phyloP scores from a whole-genome alignment of 805 yeast species.

The Spathaspora boniae region DNA sequence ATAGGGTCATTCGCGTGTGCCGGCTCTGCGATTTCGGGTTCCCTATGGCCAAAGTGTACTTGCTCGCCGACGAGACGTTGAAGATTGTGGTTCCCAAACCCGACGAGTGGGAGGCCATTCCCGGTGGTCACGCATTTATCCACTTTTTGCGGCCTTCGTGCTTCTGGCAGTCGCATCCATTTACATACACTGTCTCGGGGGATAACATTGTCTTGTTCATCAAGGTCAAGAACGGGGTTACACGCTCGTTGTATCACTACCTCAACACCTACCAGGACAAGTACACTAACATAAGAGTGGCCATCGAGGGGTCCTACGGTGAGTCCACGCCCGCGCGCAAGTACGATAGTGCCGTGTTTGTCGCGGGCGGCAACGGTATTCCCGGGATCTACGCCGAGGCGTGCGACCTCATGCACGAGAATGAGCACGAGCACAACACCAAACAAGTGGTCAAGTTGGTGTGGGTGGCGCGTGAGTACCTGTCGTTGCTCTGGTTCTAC shows the following conservation, averaged over 20 bases:
- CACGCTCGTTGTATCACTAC: slow-evolving; percentile 18
- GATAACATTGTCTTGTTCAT: slow-evolving; percentile 24
- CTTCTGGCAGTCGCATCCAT: slow-evolving; percentile 70
- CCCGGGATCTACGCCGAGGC: slow-evolving; percentile 41
- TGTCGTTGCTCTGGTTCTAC: slow-evolving; percentile 46
- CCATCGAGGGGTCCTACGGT: slow-evolving; percentile 39
- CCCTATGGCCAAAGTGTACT: slow-evolving; percentile 44
- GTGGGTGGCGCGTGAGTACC: slow-evolving; percentile 61
- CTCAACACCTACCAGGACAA: slow-evolving; percentile 18
- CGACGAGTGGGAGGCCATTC: slow-evolving; percentile 49
- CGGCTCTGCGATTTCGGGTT: slow-evolving; percentile 61
- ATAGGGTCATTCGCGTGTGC: slow-evolving; percentile 54
- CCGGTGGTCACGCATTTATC: slow-evolving; percentile 63
- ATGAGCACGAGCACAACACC: not conserved
- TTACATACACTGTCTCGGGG: slow-evolving; percentile 38
- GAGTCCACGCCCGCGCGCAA: slow-evolving; percentile 28
- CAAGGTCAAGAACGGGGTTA: slow-evolving; percentile 35
- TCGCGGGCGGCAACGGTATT: slow-evolving; percentile 42
- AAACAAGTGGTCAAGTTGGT: slow-evolving; percentile 37
- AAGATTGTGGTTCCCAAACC: slow-evolving; percentile 51
- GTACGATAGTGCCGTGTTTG: slow-evolving; percentile 27
- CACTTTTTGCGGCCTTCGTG: slow-evolving; percentile 43
- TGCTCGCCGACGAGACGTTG: slow-evolving; percentile 44
- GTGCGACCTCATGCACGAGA: slow-evolving; percentile 12
- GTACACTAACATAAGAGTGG: slow-evolving; percentile 24